These are phyloP conservation scores for Bacidia gigantensis DNA, from an alignment of 495 filamentous ascomycete species.

Conservation along the genomic window DNA sequence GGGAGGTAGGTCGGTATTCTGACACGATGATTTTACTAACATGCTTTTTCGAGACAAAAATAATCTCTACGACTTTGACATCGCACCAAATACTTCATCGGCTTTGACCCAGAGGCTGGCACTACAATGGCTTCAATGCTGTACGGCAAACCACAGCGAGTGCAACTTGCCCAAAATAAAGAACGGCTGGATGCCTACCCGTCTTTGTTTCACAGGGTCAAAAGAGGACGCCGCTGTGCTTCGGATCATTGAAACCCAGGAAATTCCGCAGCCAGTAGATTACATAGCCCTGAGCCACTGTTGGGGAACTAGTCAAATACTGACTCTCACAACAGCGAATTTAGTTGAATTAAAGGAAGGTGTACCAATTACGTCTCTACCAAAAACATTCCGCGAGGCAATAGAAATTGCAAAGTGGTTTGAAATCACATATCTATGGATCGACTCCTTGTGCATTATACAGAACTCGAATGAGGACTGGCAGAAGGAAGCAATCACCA, in stretches of 20 bases:
- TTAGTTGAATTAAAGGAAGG: constrained; percentile 1
- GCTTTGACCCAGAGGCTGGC: not conserved
- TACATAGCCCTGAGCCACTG: constrained; percentile 4
- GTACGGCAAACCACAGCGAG: not conserved
- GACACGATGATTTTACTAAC: not conserved
- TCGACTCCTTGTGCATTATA: constrained; percentile 25
- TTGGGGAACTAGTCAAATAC: not conserved
- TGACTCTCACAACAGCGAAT: constrained; percentile 11
- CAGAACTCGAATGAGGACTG: constrained; percentile 14
- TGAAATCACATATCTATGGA: constrained; percentile 21
- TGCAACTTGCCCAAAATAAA: not conserved
- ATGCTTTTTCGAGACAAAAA: not conserved
- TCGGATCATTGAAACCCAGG: not conserved
- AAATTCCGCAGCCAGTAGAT: not conserved
- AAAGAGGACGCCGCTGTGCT: not conserved
- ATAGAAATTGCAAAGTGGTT: constrained; percentile 9
- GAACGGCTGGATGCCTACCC: not conserved
- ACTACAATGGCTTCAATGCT: not conserved
- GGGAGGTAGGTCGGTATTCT: not conserved
- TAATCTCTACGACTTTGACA: not conserved
- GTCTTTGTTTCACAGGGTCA: not conserved
- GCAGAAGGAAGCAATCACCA: constrained; percentile 8
- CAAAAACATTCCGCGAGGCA: constrained; percentile 22
- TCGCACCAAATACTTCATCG: not conserved
- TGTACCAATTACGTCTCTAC: constrained; percentile 12